phyloP scores from a whole-genome alignment of 2,329 filamentous ascomycete genomes.

The Diaporthe sp. region DNA sequence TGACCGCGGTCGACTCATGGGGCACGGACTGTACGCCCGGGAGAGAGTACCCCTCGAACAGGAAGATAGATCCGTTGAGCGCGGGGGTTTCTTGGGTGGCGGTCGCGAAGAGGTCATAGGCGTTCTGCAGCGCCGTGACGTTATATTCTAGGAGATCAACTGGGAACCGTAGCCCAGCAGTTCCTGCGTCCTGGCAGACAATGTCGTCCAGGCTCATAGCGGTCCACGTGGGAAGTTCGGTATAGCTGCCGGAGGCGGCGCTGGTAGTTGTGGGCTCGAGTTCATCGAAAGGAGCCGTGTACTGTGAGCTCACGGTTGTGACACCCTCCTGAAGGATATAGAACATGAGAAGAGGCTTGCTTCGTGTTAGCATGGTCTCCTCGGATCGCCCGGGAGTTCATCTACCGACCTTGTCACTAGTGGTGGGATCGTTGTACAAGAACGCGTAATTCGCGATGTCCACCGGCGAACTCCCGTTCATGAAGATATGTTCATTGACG shows the following conservation, averaged over 20 bases:
- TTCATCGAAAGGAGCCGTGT: conserved; percentile 8
- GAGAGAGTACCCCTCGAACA: conserved; percentile 60
- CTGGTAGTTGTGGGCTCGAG: not conserved
- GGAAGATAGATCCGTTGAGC: conserved; percentile 55
- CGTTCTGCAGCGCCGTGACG: conserved; percentile 50
- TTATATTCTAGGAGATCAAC: conserved; percentile 46
- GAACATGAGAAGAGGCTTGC: conserved; percentile 25
- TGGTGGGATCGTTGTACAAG: conserved; percentile 22
- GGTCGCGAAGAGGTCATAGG: conserved; percentile 52
- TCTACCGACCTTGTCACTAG: conserved; percentile 9
- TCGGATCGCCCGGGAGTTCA: not conserved
- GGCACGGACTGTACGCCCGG: conserved; percentile 52
- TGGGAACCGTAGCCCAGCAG: conserved; percentile 18
- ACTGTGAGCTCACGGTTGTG: not conserved
- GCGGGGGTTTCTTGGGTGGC: conserved; percentile 46
- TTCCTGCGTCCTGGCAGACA: conserved; percentile 20
- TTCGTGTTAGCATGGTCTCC: not conserved
- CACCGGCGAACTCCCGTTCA: conserved; percentile 57
- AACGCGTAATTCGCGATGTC: conserved; percentile 10
- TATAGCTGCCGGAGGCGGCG: conserved; percentile 22
- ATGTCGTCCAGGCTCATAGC: conserved; percentile 8
- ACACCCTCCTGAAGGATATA: conserved; percentile 17
- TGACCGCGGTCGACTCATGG: conserved; percentile 5
- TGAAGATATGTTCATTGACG: conserved; percentile 58
- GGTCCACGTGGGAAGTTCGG: conserved; percentile 18